Percentiles rank a stretch among this genome's conserved stretches.
These are phyloP conservation scores for Incumbomyces lentus DNA, from an alignment of 2,329 filamentous ascomycete genomes.

Conservation along the genomic window DNA sequence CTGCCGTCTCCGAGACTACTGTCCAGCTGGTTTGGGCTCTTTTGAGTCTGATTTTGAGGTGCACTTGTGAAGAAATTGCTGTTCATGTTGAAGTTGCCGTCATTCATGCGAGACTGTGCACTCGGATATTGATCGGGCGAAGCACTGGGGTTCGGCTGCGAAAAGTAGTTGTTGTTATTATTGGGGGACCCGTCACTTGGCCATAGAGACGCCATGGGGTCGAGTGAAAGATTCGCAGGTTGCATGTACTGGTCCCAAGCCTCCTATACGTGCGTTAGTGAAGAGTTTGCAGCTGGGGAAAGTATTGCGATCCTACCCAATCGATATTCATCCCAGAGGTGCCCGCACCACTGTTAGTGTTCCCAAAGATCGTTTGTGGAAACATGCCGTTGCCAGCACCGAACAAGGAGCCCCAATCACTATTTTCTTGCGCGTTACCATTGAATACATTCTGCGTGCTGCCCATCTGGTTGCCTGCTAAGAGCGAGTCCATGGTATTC, in stretches of 20 bases:
- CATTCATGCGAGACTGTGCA: slow-evolving; percentile 1
- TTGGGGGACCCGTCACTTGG: slow-evolving; percentile 5
- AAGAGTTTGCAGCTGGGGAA: slow-evolving; percentile 3
- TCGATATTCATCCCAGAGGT: slow-evolving; percentile 42
- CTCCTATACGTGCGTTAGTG: slow-evolving; percentile 38
- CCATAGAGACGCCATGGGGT: slow-evolving; percentile 32
- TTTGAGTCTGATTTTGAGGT: slow-evolving; percentile 9
- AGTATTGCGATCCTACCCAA: slow-evolving; percentile 45
- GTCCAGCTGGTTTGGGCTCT: slow-evolving; percentile 9
- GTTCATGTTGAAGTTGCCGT: slow-evolving; percentile 4
- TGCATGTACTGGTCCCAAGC: slow-evolving; percentile 62
- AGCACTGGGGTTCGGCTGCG: slow-evolving; percentile 11
- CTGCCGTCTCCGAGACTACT: slow-evolving; percentile 8
- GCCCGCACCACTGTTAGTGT: slow-evolving; percentile 42
- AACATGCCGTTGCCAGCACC: slow-evolving; percentile 28
- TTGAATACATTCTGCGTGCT: not conserved
- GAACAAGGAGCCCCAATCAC: slow-evolving; percentile 1
- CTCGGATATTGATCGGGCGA: slow-evolving; percentile 12
- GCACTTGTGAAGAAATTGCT: not conserved
- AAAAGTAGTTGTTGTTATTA: slow-evolving; percentile 14
- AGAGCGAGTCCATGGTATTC: not conserved
- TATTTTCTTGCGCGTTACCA: not conserved
- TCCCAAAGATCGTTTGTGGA: slow-evolving; percentile 41
- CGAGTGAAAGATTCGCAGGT: slow-evolving; percentile 36
- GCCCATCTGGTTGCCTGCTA: not conserved